Base-by-base conservation (phyloP, 768 basidiomycete genomes). In the Hemileccinum impolitum region DNA sequence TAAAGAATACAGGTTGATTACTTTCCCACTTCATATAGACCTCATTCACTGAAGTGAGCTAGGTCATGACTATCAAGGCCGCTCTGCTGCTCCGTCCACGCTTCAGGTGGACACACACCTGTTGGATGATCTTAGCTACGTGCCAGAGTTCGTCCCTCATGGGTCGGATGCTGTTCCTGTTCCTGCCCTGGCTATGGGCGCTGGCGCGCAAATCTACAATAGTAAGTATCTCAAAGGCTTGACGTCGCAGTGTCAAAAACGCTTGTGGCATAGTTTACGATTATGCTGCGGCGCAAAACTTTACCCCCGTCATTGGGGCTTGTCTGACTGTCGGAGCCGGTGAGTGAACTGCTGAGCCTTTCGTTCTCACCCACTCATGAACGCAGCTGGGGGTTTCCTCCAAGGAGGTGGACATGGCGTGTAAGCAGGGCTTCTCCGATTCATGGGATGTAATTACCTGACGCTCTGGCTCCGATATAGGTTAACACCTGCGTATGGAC, bases 381-480 rank as follows among this genome's bases (percentile, higher is more conserved):
- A 26, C 7, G 9, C 7, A 63, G 76, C 73, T 12, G 79, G 76
- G 26, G 78, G 80, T 11, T 81, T 70, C 69, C 43, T 76, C 4
- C 68, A 70, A 47, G 80, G 79, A 23, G 78, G 75, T 9, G 78
- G 79, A 6, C 74, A 78, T 45, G 68, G 74, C 40, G 55, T 64
- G 39, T 62, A 41, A 50, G 48, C 19, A 21, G 5, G 21, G 28
- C 15, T 3, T 17, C 15, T 38, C 15, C 21, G 10, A 26, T 19
- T 36, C 11, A 8, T 11, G 17, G 10, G n/a, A 41, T 23, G 8
- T 3, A 17, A 4, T 26, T 13, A 4, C 17, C 28, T 38, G 32
- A 58, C 6, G 7, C 28, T 25, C 18, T 19, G 12, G 11, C 5
- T 19, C 13, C 6, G 6, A 0, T 38, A 14, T 10, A 62, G 61